These are phyloP conservation scores for Phialophora expanda DNA, from an alignment of 2,329 filamentous ascomycete genomes.

Conservation along the genomic window DNA sequence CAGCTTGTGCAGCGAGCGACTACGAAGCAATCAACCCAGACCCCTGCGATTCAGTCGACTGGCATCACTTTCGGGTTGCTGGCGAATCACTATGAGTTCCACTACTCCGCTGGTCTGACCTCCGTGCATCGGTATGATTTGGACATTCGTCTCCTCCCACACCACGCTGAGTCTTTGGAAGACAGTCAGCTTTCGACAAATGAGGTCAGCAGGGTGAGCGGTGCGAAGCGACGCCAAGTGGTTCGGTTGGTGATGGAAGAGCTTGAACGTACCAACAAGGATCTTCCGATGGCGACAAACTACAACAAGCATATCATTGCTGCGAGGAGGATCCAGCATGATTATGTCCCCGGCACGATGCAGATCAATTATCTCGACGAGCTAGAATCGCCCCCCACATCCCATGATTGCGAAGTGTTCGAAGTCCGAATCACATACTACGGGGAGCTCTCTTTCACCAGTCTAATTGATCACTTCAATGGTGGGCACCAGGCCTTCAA, in stretches of 20 bases:
- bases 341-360: not conserved
- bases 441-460: constrained; percentile 3
- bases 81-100: too few relatives aligned
- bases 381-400: not conserved
- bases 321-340: not conserved
- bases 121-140: too few relatives aligned
- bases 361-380: constrained; percentile 8
- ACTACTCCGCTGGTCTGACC: too few relatives aligned
- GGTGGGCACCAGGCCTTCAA: not conserved
- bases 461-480: not conserved
- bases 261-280: not conserved
- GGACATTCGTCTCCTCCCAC: too few relatives aligned
- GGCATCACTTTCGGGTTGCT: too few relatives aligned
- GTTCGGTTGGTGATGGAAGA: constrained; percentile 1
- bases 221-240: too few relatives aligned
- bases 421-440: not conserved
- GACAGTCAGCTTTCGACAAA: too few relatives aligned
- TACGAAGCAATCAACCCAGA: too few relatives aligned
- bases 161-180: too few relatives aligned
- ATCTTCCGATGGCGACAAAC: constrained; percentile 18
- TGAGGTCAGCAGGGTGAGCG: too few relatives aligned
- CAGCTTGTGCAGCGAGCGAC: too few relatives aligned
- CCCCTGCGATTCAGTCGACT: too few relatives aligned
- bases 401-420: constrained; percentile 1
- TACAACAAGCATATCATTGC: constrained; percentile 21